Percentiles rank a stretch among this genome's conserved stretches.
phyloP scores from a whole-genome alignment of 768 basidiomycete genomes.

The Tulasnella sp. region DNA sequence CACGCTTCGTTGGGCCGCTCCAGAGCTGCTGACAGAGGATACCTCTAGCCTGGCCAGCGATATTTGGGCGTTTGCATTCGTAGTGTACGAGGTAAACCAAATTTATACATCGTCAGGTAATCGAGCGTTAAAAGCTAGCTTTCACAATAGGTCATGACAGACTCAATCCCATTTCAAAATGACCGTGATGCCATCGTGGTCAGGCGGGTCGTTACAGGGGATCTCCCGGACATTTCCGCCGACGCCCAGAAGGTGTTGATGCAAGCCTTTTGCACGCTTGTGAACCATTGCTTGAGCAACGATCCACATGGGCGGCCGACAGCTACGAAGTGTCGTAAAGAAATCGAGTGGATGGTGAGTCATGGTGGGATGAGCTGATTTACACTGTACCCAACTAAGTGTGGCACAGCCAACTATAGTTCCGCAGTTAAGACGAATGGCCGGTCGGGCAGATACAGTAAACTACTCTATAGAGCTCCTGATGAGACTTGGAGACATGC shows the following conservation, averaged over 20 bases:
- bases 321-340: neutral
- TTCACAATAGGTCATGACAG: neutral
- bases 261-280: no score
- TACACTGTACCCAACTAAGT: neutral
- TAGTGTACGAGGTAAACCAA: neutral
- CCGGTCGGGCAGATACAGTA: neutral
- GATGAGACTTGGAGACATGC: neutral
- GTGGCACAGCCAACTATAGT: no score
- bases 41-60: neutral
- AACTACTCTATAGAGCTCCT: neutral
- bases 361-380: no score
- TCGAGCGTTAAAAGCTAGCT: neutral
- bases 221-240: no score
- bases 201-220: no score
- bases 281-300: no score
- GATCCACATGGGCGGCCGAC: no score
- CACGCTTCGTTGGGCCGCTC: neutral
- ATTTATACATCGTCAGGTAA: neutral
- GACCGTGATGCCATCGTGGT: no score
- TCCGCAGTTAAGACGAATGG: no score
- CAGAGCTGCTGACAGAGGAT: no score
- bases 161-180: no score
- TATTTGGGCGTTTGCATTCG: neutral
- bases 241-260: neutral
- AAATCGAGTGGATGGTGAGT: no score